Evolutionary conservation across 495 filamentous ascomycete genomes (phyloP), one percentile per base, ranked within the genome.

Genomic region (Penicillium simplicissimum): DNA sequence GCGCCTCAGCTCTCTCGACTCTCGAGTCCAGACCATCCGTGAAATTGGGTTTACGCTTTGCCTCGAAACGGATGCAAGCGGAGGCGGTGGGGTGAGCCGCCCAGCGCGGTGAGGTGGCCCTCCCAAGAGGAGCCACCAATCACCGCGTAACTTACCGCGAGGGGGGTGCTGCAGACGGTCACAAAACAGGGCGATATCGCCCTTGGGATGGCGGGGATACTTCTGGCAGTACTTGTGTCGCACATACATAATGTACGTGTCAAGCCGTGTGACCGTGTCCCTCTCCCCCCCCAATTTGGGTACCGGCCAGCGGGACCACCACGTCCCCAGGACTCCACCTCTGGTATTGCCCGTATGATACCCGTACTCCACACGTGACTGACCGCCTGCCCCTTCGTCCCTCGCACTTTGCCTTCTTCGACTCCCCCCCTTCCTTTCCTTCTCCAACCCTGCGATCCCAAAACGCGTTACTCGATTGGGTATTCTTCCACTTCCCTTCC

Each of bases 401-500:
- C 58, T 64, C 62, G 67, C 72, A 76, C 76, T 73, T 76, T 76
- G 64, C 74, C 76, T 74, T 74, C 76, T 75, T 76, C 68, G 72
- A 71, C 64, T 62, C 67, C 64, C 70, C 69, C 62, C 70, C 67
- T 70, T 65, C 73, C 67, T 75, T 77, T 75, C 66, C 65, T 66
- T 61, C 67, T 72, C 71, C 71, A 73, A 74, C 74, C 74, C 72
- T 76, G 72, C 71, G 72, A 76, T 73, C 74, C 71, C 59, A 71
- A 78, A 79, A 79, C 78, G 77, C 77, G 77, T 81, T 81, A 81
- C 78, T 81, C 78, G 78, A 81, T 81, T 81, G 71, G 78, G 77
- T 75, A 75, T 74, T 71, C 70, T 68, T 67, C 65, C 68, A 72
- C 28, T 74, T 71, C 67, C 71, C 75, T 79, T 79, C 78, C 78